A percentile compares a stretch with the other conserved stretches of the same genome.
phyloP scores from a whole-genome alignment of 2,329 filamentous ascomycete genomes.

The Zymoseptoria ardabiliae region DNA sequence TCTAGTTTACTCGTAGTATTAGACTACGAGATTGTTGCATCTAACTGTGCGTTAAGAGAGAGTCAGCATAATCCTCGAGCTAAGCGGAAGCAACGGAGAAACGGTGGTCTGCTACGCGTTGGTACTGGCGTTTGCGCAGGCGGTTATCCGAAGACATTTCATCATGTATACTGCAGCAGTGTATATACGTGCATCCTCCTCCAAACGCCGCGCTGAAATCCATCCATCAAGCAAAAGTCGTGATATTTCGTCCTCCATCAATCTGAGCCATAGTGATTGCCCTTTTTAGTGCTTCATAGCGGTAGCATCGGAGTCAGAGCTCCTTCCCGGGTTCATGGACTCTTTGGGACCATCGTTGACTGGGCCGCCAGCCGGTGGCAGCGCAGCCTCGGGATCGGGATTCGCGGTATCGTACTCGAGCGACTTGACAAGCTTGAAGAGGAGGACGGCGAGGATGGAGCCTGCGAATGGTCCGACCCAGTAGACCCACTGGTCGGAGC shows the following conservation, averaged over 20 bases:
- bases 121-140: no score
- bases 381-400: constrained; percentile 9
- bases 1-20: no score
- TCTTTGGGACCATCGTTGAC: background rate
- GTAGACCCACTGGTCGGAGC: constrained; percentile 5
- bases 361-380: background rate
- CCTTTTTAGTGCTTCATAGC: background rate
- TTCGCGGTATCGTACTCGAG: constrained; percentile 30
- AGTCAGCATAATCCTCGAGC: no score
- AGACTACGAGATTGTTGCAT: no score
- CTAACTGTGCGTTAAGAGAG: no score
- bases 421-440: constrained; percentile 28
- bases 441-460: constrained; percentile 23
- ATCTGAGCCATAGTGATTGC: background rate
- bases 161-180: background rate
- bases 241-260: background rate
- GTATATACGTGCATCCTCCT: background rate
- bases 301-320: background rate
- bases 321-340: background rate
- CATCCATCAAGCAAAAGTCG: background rate
- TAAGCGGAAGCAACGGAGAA: no score
- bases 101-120: no score
- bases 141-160: no score
- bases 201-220: background rate
- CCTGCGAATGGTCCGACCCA: constrained; percentile 26